Base-by-base conservation (phyloP, 257 asterid species). In the Echium plantagineum region DNA sequence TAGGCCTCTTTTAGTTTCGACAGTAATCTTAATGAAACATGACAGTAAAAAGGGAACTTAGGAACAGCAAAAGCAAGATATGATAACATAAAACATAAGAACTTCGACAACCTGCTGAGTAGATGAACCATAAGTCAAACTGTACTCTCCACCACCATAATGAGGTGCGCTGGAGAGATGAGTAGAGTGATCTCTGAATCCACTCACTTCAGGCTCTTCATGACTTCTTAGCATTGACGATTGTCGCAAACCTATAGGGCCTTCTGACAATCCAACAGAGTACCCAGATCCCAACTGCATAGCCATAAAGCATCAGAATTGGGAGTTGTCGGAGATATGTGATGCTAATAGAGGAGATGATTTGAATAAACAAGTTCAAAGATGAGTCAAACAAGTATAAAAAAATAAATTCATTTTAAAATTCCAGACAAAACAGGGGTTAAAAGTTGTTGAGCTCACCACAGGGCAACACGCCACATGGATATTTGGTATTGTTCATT, bases 101-200 rank as follows among this genome's bases (percentile, higher is more conserved):
- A 38, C 28, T 28, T 60, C 59, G 49, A 17, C 21, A 65, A 66
- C 78, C 98, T 85, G 96, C 65, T 83, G 98, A 16, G 78, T 75
- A 6, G 88, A 52, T 10, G 96, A 83, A 56, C 87, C 85, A 66
- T 87, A 90, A 17, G 72, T 74, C 21, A 91, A 76, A 75, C 74
- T 69, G 62, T 87, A 91, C 75, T 87, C 93, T 60, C 86, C 95
- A 2, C 86, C 95, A 2, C 84, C 86, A 63, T 77, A 85, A 73
- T 73, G 88, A 9, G 84, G 74, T 49, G 55, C 84, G 21, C 83
- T 62, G n/a, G 84, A 75, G 24, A 84, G 75, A 49, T 79, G 78
- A 66, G 76, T 84, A 55, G 82, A 71, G 67, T 79, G 91, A 66
- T 67, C 67, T 70, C 87, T 76, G 59, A 72, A 81, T 21, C 83